Conservation (phyloP, 1,284 basidiomycete species). For the Ceratobasidium sp. region DNA sequence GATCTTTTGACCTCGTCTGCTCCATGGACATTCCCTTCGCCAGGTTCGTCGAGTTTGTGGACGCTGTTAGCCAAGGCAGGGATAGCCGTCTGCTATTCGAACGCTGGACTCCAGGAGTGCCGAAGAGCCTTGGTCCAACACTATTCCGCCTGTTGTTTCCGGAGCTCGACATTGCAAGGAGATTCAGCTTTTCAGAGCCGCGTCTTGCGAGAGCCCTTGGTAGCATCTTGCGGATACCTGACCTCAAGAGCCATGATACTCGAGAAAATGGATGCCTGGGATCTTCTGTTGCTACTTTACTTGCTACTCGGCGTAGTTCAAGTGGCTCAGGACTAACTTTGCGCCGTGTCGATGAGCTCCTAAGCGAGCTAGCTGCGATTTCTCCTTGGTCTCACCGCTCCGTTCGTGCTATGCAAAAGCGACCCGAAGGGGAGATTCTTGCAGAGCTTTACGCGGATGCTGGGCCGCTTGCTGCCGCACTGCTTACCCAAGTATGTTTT, state of each 20-base stretch:
- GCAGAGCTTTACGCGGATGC: conserved; percentile 65
- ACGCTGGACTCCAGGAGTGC: not conserved
- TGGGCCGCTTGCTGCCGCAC: conserved; percentile 68
- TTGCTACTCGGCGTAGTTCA: not conserved
- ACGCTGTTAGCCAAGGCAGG: not conserved
- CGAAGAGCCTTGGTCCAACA: not conserved
- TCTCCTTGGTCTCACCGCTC: conserved; percentile 69
- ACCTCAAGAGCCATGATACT: not conserved
- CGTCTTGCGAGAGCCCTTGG: not conserved
- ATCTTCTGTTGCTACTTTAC: not conserved
- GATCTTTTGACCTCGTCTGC: not conserved
- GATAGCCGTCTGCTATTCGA: not conserved
- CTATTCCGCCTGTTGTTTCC: not conserved
- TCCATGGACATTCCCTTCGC: conserved; percentile 11
- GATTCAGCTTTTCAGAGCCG: not conserved
- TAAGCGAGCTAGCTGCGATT: conserved; percentile 76
- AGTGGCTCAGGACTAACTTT: not conserved
- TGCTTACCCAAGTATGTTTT: conserved; percentile 50
- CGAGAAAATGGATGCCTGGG: not conserved
- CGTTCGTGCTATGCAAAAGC: conserved; percentile 56
- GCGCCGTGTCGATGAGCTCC: conserved; percentile 64
- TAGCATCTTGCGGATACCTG: not conserved
- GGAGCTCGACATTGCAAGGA: not conserved
- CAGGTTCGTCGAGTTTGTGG: not conserved
- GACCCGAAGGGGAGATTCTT: conserved; percentile 61